These are phyloP conservation scores for Chrysanthemum lavandulifolium DNA, from an alignment of 129 eudicot genomes.

Conservation along the genomic window DNA sequence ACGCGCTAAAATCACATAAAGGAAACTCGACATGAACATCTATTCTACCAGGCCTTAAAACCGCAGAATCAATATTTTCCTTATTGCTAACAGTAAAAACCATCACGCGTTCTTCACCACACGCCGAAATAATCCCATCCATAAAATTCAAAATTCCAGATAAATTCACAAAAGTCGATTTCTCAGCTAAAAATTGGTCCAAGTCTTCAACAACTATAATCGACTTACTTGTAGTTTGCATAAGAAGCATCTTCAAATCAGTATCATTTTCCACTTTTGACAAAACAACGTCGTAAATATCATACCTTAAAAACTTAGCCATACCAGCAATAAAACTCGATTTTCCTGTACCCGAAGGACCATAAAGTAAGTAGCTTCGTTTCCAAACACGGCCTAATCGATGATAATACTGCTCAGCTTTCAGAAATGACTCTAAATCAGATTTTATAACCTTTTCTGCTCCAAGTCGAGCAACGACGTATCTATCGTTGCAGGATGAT, in stretches of 20 bases:
- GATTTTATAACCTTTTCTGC: slow-evolving; percentile 63
- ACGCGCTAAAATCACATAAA: slow-evolving; percentile 70
- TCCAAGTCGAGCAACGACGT: slow-evolving; percentile 70
- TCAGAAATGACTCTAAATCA: slow-evolving; percentile 71
- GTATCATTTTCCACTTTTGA: slow-evolving; percentile 51
- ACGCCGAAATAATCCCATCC: slow-evolving; percentile 79
- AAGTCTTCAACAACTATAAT: slow-evolving; percentile 79
- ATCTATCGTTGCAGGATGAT: slow-evolving; percentile 87
- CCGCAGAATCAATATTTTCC: slow-evolving; percentile 56
- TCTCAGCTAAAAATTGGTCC: slow-evolving; percentile 50
- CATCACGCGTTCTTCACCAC: slow-evolving; percentile 92
- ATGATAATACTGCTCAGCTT: slow-evolving; percentile 79
- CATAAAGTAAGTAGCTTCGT: slow-evolving; percentile 72
- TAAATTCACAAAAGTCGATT: slow-evolving; percentile 46
- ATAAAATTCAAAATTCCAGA: slow-evolving; percentile 69
- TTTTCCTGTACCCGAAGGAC: slow-evolving; percentile 88
- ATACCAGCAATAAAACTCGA: slow-evolving; percentile 86
- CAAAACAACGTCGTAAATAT: slow-evolving; percentile 69
- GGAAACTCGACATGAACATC: slow-evolving; percentile 83
- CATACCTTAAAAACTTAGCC: slow-evolving; percentile 73
- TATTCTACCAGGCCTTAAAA: slow-evolving; percentile 80
- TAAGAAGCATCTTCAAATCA: slow-evolving; percentile 66
- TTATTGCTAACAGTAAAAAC: slow-evolving; percentile 71
- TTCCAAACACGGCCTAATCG: slow-evolving; percentile 88
- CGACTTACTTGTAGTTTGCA: slow-evolving; percentile 78